phyloP scores from a whole-genome alignment of 768 basidiomycete species.

The Lepiota venenata region DNA sequence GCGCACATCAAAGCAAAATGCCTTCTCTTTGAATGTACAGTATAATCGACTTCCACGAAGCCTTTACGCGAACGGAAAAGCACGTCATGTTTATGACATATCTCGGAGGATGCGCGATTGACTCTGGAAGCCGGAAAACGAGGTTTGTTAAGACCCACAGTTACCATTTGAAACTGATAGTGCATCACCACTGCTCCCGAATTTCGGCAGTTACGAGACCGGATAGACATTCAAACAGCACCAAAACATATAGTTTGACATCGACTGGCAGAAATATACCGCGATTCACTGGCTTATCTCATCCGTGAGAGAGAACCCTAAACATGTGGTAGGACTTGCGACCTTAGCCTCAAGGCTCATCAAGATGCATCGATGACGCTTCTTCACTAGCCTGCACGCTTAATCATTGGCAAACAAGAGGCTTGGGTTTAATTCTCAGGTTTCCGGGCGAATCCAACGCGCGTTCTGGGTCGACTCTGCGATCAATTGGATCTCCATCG shows the following conservation, averaged over 20 bases:
- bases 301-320: slow-evolving; percentile 13
- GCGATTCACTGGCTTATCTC: background rate
- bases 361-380: background rate
- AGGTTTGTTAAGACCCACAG: too few relatives aligned
- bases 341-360: background rate
- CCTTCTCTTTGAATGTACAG: too few relatives aligned
- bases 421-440: background rate
- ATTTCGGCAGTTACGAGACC: background rate
- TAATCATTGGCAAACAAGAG: background rate
- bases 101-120: too few relatives aligned
- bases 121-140: too few relatives aligned
- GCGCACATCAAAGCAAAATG: too few relatives aligned
- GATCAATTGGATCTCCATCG: background rate
- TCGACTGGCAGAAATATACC: background rate
- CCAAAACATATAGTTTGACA: background rate
- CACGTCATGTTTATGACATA: too few relatives aligned
- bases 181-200: background rate
- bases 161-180: too few relatives aligned
- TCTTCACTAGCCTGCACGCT: background rate
- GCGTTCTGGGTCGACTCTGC: too few relatives aligned
- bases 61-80: too few relatives aligned
- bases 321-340: slow-evolving; percentile 3
- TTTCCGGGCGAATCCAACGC: background rate
- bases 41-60: too few relatives aligned
- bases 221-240: background rate